Evolutionary conservation across 2,329 filamentous ascomycete species (phyloP).

Genomic region (Lachnellula hyalina): DNA sequence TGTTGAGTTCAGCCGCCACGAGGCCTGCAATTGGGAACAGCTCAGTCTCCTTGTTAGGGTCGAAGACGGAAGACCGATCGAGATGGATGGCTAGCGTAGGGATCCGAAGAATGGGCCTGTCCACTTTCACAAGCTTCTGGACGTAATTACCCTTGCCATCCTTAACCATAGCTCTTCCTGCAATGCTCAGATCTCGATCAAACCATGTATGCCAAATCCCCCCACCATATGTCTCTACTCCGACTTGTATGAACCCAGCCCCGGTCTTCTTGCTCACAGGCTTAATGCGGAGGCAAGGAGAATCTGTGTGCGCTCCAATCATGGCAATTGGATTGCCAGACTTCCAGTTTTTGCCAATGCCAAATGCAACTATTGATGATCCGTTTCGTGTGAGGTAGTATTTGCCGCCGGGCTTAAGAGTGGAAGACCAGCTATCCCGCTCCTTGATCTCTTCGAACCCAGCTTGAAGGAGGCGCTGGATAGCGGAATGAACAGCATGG

Average conservation of each 20-base stretch:
- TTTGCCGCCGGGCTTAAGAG: conserved; percentile 79
- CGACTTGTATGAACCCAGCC: conserved; percentile 87
- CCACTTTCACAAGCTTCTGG: conserved; percentile 83
- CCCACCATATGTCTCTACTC: conserved; percentile 93
- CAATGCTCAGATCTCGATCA: conserved; percentile 86
- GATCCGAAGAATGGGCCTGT: conserved; percentile 84
- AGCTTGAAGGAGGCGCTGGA: conserved; percentile 69
- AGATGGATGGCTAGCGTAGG: conserved; percentile 93
- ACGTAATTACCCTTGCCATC: conserved; percentile 68
- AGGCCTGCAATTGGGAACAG: conserved; percentile 90
- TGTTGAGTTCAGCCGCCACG: conserved; percentile 81
- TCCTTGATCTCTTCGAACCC: conserved; percentile 88
- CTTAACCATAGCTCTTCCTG: conserved; percentile 79
- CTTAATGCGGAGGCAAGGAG: conserved; percentile 85
- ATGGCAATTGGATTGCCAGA: conserved; percentile 88
- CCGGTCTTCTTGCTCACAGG: conserved; percentile 85
- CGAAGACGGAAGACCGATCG: conserved; percentile 76
- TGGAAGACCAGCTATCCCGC: conserved; percentile 79
- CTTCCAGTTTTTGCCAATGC: conserved; percentile 84
- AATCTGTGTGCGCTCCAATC: conserved; percentile 95
- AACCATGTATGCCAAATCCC: conserved; percentile 99
- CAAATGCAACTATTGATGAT: conserved; percentile 88
- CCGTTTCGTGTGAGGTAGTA: conserved; percentile 95
- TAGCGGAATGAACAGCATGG: conserved; percentile 81
- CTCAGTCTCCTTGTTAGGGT: conserved; percentile 96